Evolutionary conservation across 169 alveolate genomes (phyloP).

Genomic region (Eimeria zaria): DNA sequence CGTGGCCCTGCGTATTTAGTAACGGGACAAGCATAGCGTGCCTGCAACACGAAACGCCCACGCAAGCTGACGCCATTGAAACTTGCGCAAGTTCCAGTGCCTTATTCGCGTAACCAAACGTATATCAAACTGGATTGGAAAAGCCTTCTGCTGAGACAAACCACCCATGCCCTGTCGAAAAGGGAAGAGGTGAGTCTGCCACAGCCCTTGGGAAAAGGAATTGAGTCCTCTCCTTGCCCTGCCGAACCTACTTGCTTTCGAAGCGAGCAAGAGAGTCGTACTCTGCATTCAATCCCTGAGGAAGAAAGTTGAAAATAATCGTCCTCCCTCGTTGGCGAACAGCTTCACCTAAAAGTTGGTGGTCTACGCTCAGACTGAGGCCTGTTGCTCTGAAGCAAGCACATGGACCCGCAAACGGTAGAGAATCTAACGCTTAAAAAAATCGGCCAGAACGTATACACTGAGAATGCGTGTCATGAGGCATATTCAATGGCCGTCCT

Average conservation of each 20-base stretch:
- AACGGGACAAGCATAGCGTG: conserved; percentile 80
- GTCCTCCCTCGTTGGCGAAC: conserved; percentile 79
- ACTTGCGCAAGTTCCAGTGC: background rate
- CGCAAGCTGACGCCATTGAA: background rate
- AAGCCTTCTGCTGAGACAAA: background rate
- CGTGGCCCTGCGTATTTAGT: conserved; percentile 77
- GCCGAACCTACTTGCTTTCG: conserved; percentile 53
- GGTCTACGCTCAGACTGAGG: conserved; percentile 51
- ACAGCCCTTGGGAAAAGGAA: background rate
- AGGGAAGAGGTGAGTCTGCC: background rate
- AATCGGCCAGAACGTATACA: background rate
- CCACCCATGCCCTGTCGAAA: background rate
- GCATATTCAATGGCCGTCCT: background rate
- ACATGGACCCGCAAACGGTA: background rate
- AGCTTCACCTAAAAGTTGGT: conserved; percentile 79
- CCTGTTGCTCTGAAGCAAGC: conserved; percentile 79
- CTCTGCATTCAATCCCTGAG: conserved; percentile 74
- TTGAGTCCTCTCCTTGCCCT: background rate
- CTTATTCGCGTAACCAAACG: background rate
- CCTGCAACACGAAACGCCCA: conserved; percentile 45
- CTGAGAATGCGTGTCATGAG: background rate
- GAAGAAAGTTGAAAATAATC: conserved; percentile 71
- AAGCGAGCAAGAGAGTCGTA: conserved; percentile 78
- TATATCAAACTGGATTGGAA: background rate
- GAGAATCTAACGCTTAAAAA: background rate